A percentile compares a stretch with the other conserved stretches of the same genome.
phyloP scores from a whole-genome alignment of 352 stramenopile genomes.

The Albugo laibachii region DNA sequence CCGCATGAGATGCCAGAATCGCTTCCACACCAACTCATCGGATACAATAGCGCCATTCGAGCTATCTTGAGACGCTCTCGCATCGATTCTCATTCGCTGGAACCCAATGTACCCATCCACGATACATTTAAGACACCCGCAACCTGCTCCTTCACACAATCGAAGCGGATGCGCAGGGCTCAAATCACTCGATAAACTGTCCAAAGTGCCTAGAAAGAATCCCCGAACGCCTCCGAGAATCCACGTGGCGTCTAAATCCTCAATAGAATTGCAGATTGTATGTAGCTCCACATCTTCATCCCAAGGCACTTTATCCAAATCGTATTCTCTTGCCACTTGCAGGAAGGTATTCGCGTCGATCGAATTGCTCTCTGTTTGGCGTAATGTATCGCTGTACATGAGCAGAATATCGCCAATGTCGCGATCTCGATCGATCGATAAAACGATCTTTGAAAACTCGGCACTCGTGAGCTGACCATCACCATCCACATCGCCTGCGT shows the following conservation, averaged over 20 bases:
- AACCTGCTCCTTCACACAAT: constrained; percentile 46
- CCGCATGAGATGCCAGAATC: constrained; percentile 69
- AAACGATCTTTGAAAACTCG: constrained; percentile 63
- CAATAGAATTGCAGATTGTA: constrained; percentile 41
- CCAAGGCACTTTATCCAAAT: constrained; percentile 50
- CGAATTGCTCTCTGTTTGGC: constrained; percentile 28
- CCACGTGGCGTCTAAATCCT: constrained; percentile 48
- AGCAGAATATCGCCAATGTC: constrained; percentile 48
- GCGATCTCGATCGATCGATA: constrained; percentile 43
- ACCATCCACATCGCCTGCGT: constrained; percentile 55
- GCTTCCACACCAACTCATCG: constrained; percentile 41
- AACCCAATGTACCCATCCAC: constrained; percentile 65
- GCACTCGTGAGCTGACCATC: constrained; percentile 53
- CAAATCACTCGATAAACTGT: constrained; percentile 32
- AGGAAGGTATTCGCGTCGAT: constrained; percentile 43
- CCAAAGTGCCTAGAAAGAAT: constrained; percentile 56
- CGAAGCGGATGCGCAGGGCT: constrained; percentile 28
- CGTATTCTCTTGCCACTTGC: constrained; percentile 52
- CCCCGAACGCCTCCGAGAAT: constrained; percentile 9
- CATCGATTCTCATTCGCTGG: constrained; percentile 41
- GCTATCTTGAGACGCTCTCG: background rate
- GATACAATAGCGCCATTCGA: constrained; percentile 14
- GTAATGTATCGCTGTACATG: constrained; percentile 67
- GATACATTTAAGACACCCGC: constrained; percentile 64
- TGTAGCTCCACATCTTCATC: constrained; percentile 39